Conservation (phyloP, 2,329 filamentous ascomycete species). For the Penicillium hesseltinei region DNA sequence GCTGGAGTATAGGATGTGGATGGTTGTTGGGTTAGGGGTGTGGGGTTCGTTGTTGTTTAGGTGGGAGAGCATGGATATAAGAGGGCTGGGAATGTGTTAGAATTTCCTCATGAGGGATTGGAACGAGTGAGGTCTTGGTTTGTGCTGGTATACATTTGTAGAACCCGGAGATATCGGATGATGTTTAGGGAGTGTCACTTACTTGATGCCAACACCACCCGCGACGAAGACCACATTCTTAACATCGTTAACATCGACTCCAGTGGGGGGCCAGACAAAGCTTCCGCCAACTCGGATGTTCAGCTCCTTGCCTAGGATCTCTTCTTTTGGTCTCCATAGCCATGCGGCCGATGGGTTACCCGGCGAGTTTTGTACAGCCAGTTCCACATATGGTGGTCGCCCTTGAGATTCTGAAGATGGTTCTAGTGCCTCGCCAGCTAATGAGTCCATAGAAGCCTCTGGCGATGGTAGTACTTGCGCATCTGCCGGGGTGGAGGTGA, state of each 20-base stretch:
- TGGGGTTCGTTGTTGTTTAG: constrained; percentile 47
- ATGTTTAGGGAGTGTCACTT: constrained; percentile 22
- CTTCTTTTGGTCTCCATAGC: constrained; percentile 62
- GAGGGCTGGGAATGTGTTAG: constrained; percentile 50
- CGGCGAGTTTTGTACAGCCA: constrained; percentile 72
- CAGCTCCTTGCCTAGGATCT: constrained; percentile 61
- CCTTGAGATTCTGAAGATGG: constrained; percentile 26
- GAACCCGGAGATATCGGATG: not conserved
- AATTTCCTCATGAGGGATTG: not conserved
- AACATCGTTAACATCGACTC: constrained; percentile 45
- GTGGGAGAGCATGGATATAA: constrained; percentile 69
- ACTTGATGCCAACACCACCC: constrained; percentile 81
- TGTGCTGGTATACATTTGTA: not conserved
- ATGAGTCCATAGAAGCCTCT: constrained; percentile 17
- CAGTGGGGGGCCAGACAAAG: constrained; percentile 70
- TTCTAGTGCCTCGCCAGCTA: constrained; percentile 19
- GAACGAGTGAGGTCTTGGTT: not conserved
- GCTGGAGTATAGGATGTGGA: constrained; percentile 65
- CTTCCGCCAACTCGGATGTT: constrained; percentile 73
- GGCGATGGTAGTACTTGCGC: constrained; percentile 40
- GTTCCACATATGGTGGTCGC: constrained; percentile 61
- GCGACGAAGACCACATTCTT: constrained; percentile 70
- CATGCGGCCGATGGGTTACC: constrained; percentile 71
- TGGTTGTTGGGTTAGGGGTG: constrained; percentile 41
- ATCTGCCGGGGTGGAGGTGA: constrained; percentile 70